phyloP scores from a whole-genome alignment of 2,329 filamentous ascomycete genomes.

The Rutstroemia sydowiana region DNA sequence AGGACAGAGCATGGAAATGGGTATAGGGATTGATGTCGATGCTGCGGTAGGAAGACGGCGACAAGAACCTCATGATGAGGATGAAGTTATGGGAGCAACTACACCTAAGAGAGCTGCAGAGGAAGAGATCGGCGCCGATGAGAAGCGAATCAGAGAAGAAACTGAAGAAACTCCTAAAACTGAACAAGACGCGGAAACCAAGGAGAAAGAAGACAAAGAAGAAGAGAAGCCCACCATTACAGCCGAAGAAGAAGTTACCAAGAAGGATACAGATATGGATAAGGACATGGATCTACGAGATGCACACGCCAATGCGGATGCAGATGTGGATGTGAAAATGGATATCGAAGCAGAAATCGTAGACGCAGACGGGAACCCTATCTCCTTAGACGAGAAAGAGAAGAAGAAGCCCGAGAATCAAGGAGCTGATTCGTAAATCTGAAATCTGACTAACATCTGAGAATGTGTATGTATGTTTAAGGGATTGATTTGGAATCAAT shows the following conservation, averaged over 20 bases:
- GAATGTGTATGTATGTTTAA: too few relatives aligned
- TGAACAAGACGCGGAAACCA: not conserved
- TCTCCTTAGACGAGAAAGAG: constrained; percentile 14
- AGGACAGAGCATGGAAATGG: constrained; percentile 35
- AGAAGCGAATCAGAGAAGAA: constrained; percentile 4
- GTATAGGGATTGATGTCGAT: constrained; percentile 48
- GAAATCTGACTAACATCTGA: too few relatives aligned
- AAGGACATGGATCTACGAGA: not conserved
- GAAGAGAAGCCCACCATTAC: not conserved
- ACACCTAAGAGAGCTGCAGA: constrained; percentile 51
- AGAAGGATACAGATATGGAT: not conserved
- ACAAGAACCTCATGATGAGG: constrained; percentile 44
- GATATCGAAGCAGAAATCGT: not conserved
- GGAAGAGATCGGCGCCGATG: constrained; percentile 33
- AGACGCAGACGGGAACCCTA: constrained; percentile 18
- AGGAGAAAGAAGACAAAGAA: not conserved
- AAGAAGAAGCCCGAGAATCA: constrained; percentile 5
- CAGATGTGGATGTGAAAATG: not conserved
- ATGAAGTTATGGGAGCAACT: constrained; percentile 35
- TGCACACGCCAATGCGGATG: not conserved
- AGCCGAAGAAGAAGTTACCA: not conserved
- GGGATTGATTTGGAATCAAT: too few relatives aligned
- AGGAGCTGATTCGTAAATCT: not conserved
- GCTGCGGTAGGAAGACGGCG: constrained; percentile 47
- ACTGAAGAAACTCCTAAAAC: not conserved